Evolutionary conservation across 805 yeast species (phyloP), one percentile per base, ranked within the genome.

Genomic region (Metschnikowia rubicola): DNA sequence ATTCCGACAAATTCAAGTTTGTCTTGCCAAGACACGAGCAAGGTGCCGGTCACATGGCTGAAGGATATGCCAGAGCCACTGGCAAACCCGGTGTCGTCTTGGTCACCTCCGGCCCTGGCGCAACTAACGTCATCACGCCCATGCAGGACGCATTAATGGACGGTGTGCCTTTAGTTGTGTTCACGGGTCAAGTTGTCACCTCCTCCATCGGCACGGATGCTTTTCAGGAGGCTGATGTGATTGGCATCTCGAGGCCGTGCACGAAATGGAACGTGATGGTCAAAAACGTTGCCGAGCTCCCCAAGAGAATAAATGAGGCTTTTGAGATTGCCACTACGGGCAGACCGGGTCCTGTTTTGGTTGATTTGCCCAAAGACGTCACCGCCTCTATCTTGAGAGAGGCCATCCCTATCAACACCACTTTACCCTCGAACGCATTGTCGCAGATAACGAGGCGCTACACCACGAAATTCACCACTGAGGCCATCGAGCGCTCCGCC

Each of bases 11-110:
- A 62, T 92, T 94, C 77, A 81, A 84, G 58, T 94, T 94, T 64
- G 88, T 94, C 47, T 74, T 94, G 54, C 99, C 99, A 41, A 81
- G 95, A 61, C 98, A 94, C 68, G 99, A 94, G 70, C 99, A 94
- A 72, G 99, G 99, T 66, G 99, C 98, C 13, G 99, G 99, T 44
- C 99, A 94, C 71, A 94, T 94, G 98, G 99, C 99, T 47, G 97
- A 94, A 73, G 99, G 99, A 50, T 94, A 94, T 59, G 97, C 99
- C 47, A 79, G 96, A 57, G 99, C 96, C 35, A 71, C 82, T 15
- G 99, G 98, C 50, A 94, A 88, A 70, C 95, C 97, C 11, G 99
- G 99, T 73, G 96, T 94, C 55, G 98, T 94, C 41, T 75, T 94
- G 60, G 99, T 94, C 43, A 94, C 99, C n/a, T 89, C 97, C 1